A percentile compares a stretch with the other conserved stretches of the same genome.
Conservation (phyloP, 1,284 basidiomycete genomes). For the Austroboletus novae-zelandiae region DNA sequence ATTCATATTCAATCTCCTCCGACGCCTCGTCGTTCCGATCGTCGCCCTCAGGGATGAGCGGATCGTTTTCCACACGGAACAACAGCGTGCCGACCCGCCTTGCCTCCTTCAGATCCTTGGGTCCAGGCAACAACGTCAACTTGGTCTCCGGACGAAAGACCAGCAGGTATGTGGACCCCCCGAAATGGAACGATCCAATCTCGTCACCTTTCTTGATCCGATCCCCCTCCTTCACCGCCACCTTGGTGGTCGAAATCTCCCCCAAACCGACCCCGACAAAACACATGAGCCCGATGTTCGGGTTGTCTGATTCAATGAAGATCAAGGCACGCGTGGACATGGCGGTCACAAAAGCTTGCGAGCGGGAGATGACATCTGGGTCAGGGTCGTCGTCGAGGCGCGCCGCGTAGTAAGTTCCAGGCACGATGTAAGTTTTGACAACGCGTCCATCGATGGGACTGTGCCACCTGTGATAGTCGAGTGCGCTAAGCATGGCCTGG, state of each 20-base stretch:
- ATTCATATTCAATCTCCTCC: neutral
- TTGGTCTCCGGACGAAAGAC: conserved; percentile 36
- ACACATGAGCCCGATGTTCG: conserved; percentile 40
- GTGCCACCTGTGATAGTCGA: conserved; percentile 58
- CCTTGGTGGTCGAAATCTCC: conserved; percentile 49
- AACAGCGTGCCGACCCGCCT: conserved; percentile 18
- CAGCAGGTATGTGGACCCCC: conserved; percentile 46
- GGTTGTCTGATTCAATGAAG: conserved; percentile 52
- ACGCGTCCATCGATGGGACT: conserved; percentile 52
- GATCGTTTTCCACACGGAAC: conserved; percentile 19
- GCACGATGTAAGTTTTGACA: conserved; percentile 40
- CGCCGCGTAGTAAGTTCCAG: conserved; percentile 53
- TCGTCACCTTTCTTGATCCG: conserved; percentile 45
- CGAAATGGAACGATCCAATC: conserved; percentile 53
- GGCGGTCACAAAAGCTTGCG: conserved; percentile 27
- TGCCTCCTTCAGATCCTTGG: conserved; percentile 5
- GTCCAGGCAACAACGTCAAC: conserved; percentile 15
- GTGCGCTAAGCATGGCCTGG: conserved; percentile 33
- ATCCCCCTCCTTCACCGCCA: conserved; percentile 32
- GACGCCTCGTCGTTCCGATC: neutral
- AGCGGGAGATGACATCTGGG: conserved; percentile 23
- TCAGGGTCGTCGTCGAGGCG: conserved; percentile 28
- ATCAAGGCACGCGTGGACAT: conserved; percentile 44
- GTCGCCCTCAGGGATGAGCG: too few relatives aligned
- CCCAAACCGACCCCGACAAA: conserved; percentile 24